A percentile compares a stretch with the other conserved stretches of the same genome.
phyloP scores from a whole-genome alignment of 345 rosid species.

The Eucalyptus guilfoylei region DNA sequence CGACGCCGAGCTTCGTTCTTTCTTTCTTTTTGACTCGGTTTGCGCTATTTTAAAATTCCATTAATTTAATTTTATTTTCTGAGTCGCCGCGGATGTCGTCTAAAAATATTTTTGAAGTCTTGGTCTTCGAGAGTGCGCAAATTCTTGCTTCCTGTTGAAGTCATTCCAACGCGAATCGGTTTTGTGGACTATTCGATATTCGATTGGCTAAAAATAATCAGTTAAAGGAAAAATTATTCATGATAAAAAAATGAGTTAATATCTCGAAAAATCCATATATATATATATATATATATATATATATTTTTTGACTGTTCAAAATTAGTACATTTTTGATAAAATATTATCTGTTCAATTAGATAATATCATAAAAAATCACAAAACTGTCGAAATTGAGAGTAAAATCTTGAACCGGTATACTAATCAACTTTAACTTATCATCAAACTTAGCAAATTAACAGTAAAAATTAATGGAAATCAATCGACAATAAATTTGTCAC shows the following conservation, averaged over 20 bases:
- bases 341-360: accelerated
- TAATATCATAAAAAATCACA: too few species aligned
- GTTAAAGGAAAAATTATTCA: background rate
- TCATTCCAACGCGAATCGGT: background rate
- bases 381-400: accelerated
- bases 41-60: background rate
- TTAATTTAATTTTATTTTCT: background rate
- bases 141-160: background rate
- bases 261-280: too few species aligned
- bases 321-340: too few species aligned
- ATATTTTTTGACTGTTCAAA: too few species aligned
- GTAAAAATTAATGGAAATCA: too few species aligned
- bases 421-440: accelerated
- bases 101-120: background rate
- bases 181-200: accelerated
- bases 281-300: too few species aligned
- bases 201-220: background rate
- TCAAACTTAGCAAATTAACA: accelerated
- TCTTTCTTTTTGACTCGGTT: background rate
- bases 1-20: background rate
- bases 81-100: background rate
- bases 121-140: background rate
- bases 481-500: accelerated
- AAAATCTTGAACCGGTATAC: accelerated
- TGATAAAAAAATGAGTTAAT: background rate